Base-by-base conservation (phyloP, 2,329 filamentous ascomycete genomes). In the Cercospora citrullina region DNA sequence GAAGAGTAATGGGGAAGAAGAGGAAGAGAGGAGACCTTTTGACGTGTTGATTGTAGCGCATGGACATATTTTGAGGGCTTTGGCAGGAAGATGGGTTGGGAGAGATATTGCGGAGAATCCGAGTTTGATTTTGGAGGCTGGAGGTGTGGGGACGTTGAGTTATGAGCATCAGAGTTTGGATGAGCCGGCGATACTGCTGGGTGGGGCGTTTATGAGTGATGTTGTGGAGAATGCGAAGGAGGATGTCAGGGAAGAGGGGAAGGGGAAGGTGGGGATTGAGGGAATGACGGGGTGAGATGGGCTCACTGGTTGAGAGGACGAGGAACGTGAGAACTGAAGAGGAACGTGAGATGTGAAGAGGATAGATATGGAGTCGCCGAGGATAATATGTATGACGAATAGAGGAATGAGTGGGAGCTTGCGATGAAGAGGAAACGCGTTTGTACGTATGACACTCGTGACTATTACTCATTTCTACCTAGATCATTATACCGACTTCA, bases 11-110 rank as follows among this genome's bases (percentile, higher is more conserved):
- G n/a, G n/a, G 5, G 33, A 18, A 10, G 51, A 57, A n/a, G 51
- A 57, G 14, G 51, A 57, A n/a, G 51, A 57, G 12, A 26, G 51
- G 12, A 57, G 30, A n/a, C 51, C 51, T 28, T 28, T 61, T 28
- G 91, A 94, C 78, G 87, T 94, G 18, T 79, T 94, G 26, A 84
- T 97, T 60, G 92, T 97, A 5, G 94, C 92, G 23, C 94, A 97
- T 77, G 94, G 94, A 0, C 94, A 97, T 81, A 94, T 97, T 66
- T 82, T 97, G 63, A 85, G 94, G 16, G 92, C 92, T 0, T 93
- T 97, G 78, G 93, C 94, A 6, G 92, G 94, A 84, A 86, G 93
- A 33, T 97, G 94, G 94, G 86, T 89, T 0, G 87, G 88, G 0
- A 91, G 91, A 81, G 84, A 87, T 12, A 82, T 97, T 67, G 86